Conservation (phyloP, 768 basidiomycete species). For the Infundibulicybe gibba region DNA sequence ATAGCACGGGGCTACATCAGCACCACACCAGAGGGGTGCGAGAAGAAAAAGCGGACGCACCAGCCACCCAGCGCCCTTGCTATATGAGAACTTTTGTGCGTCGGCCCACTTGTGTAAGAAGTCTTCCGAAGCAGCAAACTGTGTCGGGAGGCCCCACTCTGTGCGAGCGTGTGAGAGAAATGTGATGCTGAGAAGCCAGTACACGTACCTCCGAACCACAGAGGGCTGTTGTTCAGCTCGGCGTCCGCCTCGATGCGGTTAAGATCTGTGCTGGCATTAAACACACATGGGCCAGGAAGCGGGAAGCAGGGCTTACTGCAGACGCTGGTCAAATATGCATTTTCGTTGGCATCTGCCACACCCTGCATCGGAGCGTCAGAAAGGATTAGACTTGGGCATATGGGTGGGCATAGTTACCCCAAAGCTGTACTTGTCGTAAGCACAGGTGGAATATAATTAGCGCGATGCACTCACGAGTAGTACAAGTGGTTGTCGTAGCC, state of each 20-base stretch:
- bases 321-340: constrained; percentile 62
- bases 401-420: constrained; percentile 38
- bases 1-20: too few relatives aligned
- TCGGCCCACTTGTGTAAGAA: constrained; percentile 72
- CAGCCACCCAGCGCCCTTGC: constrained; percentile 61
- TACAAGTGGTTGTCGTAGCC: constrained; percentile 80
- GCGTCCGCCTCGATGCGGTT: constrained; percentile 47
- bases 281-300: neutral
- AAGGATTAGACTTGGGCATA: neutral
- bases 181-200: neutral
- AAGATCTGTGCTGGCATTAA: constrained; percentile 42
- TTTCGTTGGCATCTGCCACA: constrained; percentile 60
- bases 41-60: constrained; percentile 31
- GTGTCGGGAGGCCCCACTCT: constrained; percentile 56
- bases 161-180: neutral
- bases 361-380: constrained; percentile 41
- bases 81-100: constrained; percentile 67
- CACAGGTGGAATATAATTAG: neutral
- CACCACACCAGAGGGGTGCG: neutral
- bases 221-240: constrained; percentile 33
- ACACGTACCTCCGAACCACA: constrained; percentile 35
- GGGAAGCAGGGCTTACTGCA: constrained; percentile 53
- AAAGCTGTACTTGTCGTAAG: constrained; percentile 33
- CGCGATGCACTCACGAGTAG: constrained; percentile 48
- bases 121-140: constrained; percentile 56